Percentiles rank a stretch among this genome's conserved stretches.
These are phyloP conservation scores for Flaveria linearis DNA, from an alignment of 129 eudicot genomes.

Conservation along the genomic window DNA sequence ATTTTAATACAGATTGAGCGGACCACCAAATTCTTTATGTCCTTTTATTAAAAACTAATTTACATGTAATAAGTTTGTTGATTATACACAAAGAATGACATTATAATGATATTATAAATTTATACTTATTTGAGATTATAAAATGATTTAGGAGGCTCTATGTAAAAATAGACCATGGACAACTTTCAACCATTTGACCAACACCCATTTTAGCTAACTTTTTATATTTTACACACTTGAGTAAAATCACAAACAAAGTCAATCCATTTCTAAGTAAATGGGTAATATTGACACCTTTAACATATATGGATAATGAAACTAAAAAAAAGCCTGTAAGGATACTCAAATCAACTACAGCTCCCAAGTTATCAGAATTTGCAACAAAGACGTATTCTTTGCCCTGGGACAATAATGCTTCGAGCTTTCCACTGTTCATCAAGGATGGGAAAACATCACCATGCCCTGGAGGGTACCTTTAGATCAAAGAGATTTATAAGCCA, in stretches of 20 bases:
- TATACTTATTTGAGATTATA: neutral
- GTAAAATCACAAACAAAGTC: neutral
- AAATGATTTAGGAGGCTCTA: neutral
- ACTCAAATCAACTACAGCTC: conserved; percentile 95
- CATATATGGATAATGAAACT: conserved; percentile 1
- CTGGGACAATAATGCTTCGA: no score
- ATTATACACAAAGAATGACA: neutral
- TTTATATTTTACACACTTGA: neutral
- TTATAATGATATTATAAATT: neutral
- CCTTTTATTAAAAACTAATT: neutral
- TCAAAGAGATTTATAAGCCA: conserved; percentile 41
- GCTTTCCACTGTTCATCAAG: no score
- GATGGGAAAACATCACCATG: no score
- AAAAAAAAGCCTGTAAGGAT: conserved; percentile 48
- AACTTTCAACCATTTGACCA: neutral
- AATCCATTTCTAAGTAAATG: neutral
- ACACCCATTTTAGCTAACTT: neutral
- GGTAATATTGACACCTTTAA: neutral
- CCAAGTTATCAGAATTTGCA: conserved; percentile 97
- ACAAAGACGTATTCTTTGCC: conserved; percentile 89
- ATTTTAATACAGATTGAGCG: neutral
- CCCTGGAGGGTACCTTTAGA: no score
- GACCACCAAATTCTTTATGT: neutral
- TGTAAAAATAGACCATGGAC: neutral
- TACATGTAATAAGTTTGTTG: neutral